A percentile compares a stretch with the other conserved stretches of the same genome.
Evolutionary conservation across 805 yeast genomes (phyloP).

Genomic region (Candida glaebosa): DNA sequence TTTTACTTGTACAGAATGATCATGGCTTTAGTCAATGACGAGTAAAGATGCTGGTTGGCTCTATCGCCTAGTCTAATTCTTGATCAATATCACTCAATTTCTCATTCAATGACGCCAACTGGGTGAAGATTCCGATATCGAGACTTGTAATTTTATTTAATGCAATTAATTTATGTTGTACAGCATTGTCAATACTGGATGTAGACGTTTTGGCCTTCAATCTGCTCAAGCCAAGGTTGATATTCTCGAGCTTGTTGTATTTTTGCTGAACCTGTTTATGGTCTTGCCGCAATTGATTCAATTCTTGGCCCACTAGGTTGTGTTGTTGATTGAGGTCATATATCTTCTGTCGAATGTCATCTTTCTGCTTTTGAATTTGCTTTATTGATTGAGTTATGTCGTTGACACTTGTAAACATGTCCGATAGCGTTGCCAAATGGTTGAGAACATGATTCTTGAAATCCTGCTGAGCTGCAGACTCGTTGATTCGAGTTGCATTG

Average conservation of each 20-base stretch:
- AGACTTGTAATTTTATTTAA: conserved; percentile 21
- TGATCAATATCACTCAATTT: conserved; percentile 17
- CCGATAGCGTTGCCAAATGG: conserved; percentile 28
- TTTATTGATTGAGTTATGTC: conserved; percentile 27
- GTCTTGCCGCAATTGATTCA: conserved; percentile 23
- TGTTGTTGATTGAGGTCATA: conserved; percentile 29
- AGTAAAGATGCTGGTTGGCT: conserved; percentile 3
- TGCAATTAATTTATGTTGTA: conserved; percentile 9
- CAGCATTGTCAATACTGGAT: conserved; percentile 5
- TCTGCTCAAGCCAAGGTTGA: conserved; percentile 9
- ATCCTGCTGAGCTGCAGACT: conserved; percentile 24
- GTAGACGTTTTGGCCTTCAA: neutral
- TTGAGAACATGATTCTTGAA: conserved; percentile 27
- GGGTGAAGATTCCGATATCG: conserved; percentile 19
- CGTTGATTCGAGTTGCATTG: conserved; percentile 16
- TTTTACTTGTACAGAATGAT: conserved; percentile 95
- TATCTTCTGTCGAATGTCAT: conserved; percentile 26
- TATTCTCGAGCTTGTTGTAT: conserved; percentile 13
- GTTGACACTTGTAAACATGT: conserved; percentile 31
- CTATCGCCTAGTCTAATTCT: conserved; percentile 8
- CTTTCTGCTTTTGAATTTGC: conserved; percentile 29
- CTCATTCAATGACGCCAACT: conserved; percentile 20
- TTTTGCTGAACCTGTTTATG: conserved; percentile 15
- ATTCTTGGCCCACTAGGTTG: conserved; percentile 27
- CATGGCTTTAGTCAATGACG: conserved; percentile 82